Percentiles rank a stretch among this genome's conserved stretches.
Evolutionary conservation across 208 protist species (phyloP).

Genomic region (Leishmania major): DNA sequence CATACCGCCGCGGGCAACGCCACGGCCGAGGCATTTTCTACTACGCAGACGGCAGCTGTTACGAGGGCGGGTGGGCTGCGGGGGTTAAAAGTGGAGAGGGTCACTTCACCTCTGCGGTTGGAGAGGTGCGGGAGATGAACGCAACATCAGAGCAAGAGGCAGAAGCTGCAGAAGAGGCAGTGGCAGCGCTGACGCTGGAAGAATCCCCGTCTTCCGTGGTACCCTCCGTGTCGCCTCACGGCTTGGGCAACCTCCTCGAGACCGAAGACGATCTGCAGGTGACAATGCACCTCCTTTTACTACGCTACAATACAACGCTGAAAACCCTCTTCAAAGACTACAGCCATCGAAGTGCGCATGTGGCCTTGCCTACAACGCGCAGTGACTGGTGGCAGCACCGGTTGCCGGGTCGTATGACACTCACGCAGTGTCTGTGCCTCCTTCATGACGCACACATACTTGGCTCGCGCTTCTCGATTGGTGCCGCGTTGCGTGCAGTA

Average conservation of each 20-base stretch:
- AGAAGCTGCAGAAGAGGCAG: slow-evolving; percentile 33
- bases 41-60: slow-evolving; percentile 89
- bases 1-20: slow-evolving; percentile 54
- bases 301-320: slow-evolving; percentile 77
- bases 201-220: slow-evolving; percentile 18
- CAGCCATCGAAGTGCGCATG: slow-evolving; percentile 32
- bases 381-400: slow-evolving; percentile 80
- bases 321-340: slow-evolving; percentile 63
- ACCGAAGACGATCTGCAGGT: slow-evolving; percentile 30
- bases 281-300: slow-evolving; percentile 44
- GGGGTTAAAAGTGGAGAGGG: slow-evolving; percentile 66
- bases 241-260: slow-evolving; percentile 31
- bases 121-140: slow-evolving; percentile 33
- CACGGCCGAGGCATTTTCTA: slow-evolving; percentile 80
- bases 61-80: slow-evolving; percentile 79
- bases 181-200: not conserved
- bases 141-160: not conserved
- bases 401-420: slow-evolving; percentile 54
- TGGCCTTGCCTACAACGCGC: slow-evolving; percentile 63
- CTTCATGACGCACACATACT: slow-evolving; percentile 65
- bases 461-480: slow-evolving; percentile 49
- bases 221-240: slow-evolving; percentile 19
- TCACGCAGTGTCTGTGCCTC: slow-evolving; percentile 72
- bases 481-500: slow-evolving; percentile 55
- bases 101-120: slow-evolving; percentile 57